Conservation (phyloP, 176 grass and related monocot species). For the Paspalum notatum region DNA sequence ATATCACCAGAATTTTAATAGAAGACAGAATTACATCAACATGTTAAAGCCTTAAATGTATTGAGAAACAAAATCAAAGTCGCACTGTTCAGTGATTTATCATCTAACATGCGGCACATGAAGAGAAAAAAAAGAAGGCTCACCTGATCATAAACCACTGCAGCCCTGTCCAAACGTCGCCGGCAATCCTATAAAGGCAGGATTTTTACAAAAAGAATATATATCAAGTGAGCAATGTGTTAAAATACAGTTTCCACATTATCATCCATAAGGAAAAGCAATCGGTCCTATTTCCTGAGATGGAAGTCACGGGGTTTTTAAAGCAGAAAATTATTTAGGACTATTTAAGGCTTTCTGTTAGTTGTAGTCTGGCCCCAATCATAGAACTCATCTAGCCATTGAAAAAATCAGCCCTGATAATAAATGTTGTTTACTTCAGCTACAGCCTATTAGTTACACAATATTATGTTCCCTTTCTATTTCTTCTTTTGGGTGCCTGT, state of each 20-base stretch:
- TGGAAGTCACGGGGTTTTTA: not conserved
- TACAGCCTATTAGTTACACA: constrained; percentile 7
- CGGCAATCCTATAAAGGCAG: constrained; percentile 66
- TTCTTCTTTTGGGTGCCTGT: not conserved
- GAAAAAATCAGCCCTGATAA: not conserved
- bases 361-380: not conserved
- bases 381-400: not conserved
- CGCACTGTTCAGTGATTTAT: not conserved
- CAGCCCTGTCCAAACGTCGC: constrained; percentile 89
- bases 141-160: constrained; percentile 93
- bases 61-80: constrained; percentile 23
- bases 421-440: not conserved
- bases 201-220: constrained; percentile 13
- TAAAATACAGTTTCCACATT: constrained; percentile 25
- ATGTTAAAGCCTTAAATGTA: constrained; percentile 18
- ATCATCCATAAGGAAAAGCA: constrained; percentile 23
- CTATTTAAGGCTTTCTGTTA: constrained; percentile 11
- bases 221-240: constrained; percentile 41
- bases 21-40: not conserved
- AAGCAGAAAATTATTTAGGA: not conserved
- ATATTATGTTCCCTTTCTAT: not conserved
- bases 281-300: not conserved
- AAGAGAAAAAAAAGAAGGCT: constrained; percentile 19
- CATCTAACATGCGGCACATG: not conserved
- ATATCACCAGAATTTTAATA: constrained; percentile 42